phyloP scores from a whole-genome alignment of 2,329 filamentous ascomycete genomes.

The Sporothrix euskadiensis region DNA sequence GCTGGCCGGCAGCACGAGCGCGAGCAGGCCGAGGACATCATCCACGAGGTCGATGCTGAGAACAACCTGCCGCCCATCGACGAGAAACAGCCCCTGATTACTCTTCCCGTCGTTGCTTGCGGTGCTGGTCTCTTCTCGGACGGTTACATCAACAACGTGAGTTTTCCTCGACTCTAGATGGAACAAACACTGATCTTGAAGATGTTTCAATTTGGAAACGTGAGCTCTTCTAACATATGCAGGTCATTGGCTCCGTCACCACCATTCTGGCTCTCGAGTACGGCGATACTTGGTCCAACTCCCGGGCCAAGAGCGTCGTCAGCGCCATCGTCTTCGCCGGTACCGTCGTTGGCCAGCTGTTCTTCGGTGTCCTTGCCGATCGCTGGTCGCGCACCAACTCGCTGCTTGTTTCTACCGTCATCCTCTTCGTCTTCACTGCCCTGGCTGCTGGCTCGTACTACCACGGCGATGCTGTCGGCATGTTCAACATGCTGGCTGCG shows the following conservation, averaged over 20 bases:
- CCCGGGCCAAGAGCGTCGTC: constrained; percentile 71
- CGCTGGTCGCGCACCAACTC: constrained; percentile 83
- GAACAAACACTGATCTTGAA: neutral
- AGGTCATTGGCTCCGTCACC: constrained; percentile 86
- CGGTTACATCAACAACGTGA: constrained; percentile 84
- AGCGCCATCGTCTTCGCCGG: constrained; percentile 82
- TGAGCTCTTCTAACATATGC: constrained; percentile 4
- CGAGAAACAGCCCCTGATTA: constrained; percentile 29
- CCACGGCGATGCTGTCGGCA: constrained; percentile 64
- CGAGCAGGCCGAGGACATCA: constrained; percentile 9
- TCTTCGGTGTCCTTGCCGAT: constrained; percentile 80
- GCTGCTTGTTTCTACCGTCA: constrained; percentile 75
- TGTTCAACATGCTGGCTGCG: constrained; percentile 74
- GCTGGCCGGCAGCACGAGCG: constrained; percentile 9
- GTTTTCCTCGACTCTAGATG: neutral
- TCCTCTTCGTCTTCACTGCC: constrained; percentile 82
- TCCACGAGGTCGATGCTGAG: neutral
- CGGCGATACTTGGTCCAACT: constrained; percentile 65
- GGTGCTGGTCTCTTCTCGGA: constrained; percentile 89
- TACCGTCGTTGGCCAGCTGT: constrained; percentile 74
- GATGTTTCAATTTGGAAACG: neutral
- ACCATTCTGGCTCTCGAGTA: constrained; percentile 74
- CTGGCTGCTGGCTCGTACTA: constrained; percentile 76
- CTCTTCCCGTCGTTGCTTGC: constrained; percentile 77
- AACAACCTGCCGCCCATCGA: constrained; percentile 21